Evolutionary conservation across 2,329 filamentous ascomycete genomes (phyloP), one percentile per base, ranked within the genome.

Genomic region (Calonectria montana): DNA sequence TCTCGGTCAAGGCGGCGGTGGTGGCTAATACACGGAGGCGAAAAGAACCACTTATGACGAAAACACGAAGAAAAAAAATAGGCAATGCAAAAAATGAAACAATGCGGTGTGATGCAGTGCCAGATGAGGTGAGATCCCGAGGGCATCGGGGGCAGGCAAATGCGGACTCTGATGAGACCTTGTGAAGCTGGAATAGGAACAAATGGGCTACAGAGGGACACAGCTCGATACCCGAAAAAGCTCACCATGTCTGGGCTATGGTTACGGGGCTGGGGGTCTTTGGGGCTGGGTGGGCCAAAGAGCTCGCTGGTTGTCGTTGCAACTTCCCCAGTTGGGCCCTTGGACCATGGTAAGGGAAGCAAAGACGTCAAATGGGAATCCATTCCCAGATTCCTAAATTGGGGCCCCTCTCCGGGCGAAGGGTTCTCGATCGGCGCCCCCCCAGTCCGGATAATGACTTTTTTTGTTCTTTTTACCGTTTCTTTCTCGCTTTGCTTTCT

Each of bases 351-450:
- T 13, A 10, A 31, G 25, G 48, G 29, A 23, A 29, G n/a, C 27
- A 31, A 21, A 5, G 25, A 59, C 35, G 57, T 55, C 69, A 63
- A 71, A 71, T 71, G 45, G 69, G 69, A 71, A 63, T 48, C 45
- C 37, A 67, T 67, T 47, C 69, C 69, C 69, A 66, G 35, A 48
- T 71, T 62, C 69, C 69, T 62, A 66, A 71, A 71, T 62, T 67
- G 69, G 68, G 57, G 53, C 25, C 37, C 29, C 29, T 37, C 53
- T 57, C 53, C 53, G 53, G 53, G 53, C 53, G 53, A 57, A 35
- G 31, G 23, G 31, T 39, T 57, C 53, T 57, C 53, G 53, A 57
- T 57, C 53, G 31, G 53, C 23, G n/a, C 39, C n/a, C 10, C n/a
- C 15, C n/a, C 31, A 39, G 31, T 15, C 31, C 53, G 31, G 53